A percentile compares a stretch with the other conserved stretches of the same genome.
phyloP scores from a whole-genome alignment of 129 eudicot genomes.

The Flaveria robusta region DNA sequence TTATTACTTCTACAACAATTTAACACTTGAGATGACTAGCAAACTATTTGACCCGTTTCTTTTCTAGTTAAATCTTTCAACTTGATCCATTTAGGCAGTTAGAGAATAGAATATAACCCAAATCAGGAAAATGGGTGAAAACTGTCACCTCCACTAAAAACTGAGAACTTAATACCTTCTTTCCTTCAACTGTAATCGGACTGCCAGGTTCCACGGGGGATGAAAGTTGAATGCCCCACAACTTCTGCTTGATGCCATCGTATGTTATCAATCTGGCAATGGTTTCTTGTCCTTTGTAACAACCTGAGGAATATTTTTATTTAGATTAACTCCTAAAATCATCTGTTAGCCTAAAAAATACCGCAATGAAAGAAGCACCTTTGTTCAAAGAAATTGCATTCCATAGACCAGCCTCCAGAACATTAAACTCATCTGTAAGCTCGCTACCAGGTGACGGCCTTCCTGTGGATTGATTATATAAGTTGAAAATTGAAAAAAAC shows the following conservation, averaged over 20 bases:
- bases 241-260: conserved; percentile 80
- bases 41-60: not conserved
- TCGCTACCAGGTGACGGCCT: conserved; percentile 87
- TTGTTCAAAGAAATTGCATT: conserved; percentile 73
- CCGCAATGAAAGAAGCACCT: conserved; percentile 43
- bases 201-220: conserved; percentile 69
- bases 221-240: conserved; percentile 79
- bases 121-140: not conserved
- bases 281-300: conserved; percentile 94
- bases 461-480: conserved; percentile 53
- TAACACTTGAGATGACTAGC: not conserved
- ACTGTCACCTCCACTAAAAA: not conserved
- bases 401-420: conserved; percentile 94
- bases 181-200: conserved; percentile 67
- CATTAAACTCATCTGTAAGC: conserved; percentile 82
- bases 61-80: not conserved
- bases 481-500: conserved; percentile 12
- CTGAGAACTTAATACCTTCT: conserved; percentile 51
- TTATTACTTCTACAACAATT: no score
- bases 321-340: not conserved
- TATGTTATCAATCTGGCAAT: conserved; percentile 85
- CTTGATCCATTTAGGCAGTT: not conserved
- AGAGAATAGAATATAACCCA: not conserved
- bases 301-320: conserved; percentile 45
- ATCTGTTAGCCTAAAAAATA: not conserved